Base-by-base conservation (phyloP, 108 stramenopile genomes). In the Skeletonema potamos region DNA sequence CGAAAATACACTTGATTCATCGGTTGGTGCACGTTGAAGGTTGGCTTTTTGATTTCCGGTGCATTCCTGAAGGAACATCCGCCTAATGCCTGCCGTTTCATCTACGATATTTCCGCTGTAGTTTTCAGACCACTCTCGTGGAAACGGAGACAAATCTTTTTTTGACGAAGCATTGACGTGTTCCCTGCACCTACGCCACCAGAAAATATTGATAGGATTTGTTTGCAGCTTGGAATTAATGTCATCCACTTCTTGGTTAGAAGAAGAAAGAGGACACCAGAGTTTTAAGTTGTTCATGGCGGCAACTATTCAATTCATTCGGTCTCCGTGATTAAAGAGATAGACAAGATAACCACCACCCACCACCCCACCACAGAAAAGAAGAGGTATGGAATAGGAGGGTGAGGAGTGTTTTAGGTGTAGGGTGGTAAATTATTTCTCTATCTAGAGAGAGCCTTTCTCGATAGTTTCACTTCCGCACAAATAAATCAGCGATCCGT, bases 1-100 rank as follows among this genome's bases (percentile, higher is more conserved):
- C 0, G 71, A 62, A 36, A 56, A 64, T n/a, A 72, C 62, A 32
- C 71, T 72, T 13, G 71, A 62, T 24, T 62, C 62, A 56, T 72
- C 62, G 26, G 62, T 64, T 11, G 28, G 48, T 51, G 13, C 18
- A 26, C 34, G 36, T 41, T 20, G 7, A 8, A 22, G 11, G 4
- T 33, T 63, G 13, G 58, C 27, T 12, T 12, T 3, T 5, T 37
- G 54, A 17, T 37, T 9, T 24, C 64, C 54, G 36, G 55, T 18
- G n/a, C 11, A 32, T 39, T 63, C 24, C 15, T 63, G 22, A 39
- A 27, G 36, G 48, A 51, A 13, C 17, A 39, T 13, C 4, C 22
- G 36, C 26, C 6, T 29, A 15, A 28, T 2, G 26, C 27, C 37
- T 15, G 18, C 33, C 24, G 43, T 57, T 32, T 61, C 48, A 18